phyloP scores from a whole-genome alignment of 2,329 filamentous ascomycete species.

The Incumbomyces lentus region DNA sequence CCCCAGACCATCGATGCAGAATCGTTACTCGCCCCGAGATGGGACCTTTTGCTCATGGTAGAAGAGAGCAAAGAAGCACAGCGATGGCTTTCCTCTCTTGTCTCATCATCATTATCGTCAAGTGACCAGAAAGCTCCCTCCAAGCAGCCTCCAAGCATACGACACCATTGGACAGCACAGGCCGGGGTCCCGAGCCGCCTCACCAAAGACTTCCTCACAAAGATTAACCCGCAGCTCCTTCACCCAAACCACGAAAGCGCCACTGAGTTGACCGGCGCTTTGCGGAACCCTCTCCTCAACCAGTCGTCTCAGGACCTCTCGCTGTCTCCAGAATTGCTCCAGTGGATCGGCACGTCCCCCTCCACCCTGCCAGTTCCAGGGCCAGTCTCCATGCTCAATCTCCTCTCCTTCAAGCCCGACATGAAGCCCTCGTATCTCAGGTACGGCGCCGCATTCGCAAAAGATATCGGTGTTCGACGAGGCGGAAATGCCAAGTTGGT shows the following conservation, averaged over 20 bases:
- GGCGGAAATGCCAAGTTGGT: slow-evolving; percentile 54
- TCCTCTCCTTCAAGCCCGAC: slow-evolving; percentile 46
- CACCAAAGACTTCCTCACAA: slow-evolving; percentile 18
- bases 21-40: slow-evolving; percentile 22
- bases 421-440: slow-evolving; percentile 43
- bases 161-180: slow-evolving; percentile 25
- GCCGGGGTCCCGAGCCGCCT: slow-evolving; percentile 30
- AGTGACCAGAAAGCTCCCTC: neutral
- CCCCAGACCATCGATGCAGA: slow-evolving; percentile 25
- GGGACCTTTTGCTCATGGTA: slow-evolving; percentile 31
- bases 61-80: slow-evolving; percentile 16
- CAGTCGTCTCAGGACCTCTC: slow-evolving; percentile 43
- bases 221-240: slow-evolving; percentile 11
- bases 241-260: slow-evolving; percentile 10
- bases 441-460: slow-evolving; percentile 42
- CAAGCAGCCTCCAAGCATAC: slow-evolving; percentile 3
- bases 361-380: slow-evolving; percentile 26
- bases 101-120: slow-evolving; percentile 18
- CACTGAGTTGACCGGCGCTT: slow-evolving; percentile 28
- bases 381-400: slow-evolving; percentile 53
- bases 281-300: slow-evolving; percentile 25
- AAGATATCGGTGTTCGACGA: slow-evolving; percentile 39
- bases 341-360: slow-evolving; percentile 37
- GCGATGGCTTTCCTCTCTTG: slow-evolving; percentile 14
- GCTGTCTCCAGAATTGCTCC: slow-evolving; percentile 39